A percentile compares a stretch with the other conserved stretches of the same genome.
Evolutionary conservation across 352 stramenopile species (phyloP).

Genomic region (Aphanomyces euteiches): DNA sequence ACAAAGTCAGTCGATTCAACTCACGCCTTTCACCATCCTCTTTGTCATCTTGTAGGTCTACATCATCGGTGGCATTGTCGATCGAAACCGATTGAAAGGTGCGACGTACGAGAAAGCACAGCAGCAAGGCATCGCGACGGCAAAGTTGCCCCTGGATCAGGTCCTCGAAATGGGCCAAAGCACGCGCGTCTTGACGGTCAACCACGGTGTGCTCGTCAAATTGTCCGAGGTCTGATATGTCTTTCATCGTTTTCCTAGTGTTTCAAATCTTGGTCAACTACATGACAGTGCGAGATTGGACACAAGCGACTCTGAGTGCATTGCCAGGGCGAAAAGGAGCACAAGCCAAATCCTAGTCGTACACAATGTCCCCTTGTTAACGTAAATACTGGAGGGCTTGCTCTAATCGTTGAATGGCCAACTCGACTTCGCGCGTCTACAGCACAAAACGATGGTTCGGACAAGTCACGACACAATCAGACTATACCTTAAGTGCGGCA

Average conservation of each 20-base stretch:
- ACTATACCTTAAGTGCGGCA: conserved; percentile 66
- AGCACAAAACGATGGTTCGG: background rate
- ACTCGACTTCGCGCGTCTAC: conserved; percentile 76
- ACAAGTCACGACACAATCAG: background rate
- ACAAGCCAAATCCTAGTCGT: conserved; percentile 43
- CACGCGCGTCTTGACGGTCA: conserved; percentile 84
- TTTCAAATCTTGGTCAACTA: conserved; percentile 79
- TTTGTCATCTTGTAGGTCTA: conserved; percentile 64
- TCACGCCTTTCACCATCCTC: background rate
- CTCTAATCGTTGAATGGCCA: conserved; percentile 71
- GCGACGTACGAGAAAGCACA: conserved; percentile 90
- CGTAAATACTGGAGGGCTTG: conserved; percentile 65
- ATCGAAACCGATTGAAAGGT: conserved; percentile 95
- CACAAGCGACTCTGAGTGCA: conserved; percentile 57
- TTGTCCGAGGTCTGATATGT: background rate
- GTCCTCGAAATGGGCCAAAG: conserved; percentile 64
- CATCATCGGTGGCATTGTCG: conserved; percentile 96
- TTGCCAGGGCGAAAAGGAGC: conserved; percentile 68
- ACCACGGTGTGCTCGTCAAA: conserved; percentile 53
- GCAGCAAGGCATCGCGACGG: conserved; percentile 86
- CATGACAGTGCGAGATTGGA: conserved; percentile 66
- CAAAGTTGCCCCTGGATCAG: conserved; percentile 88
- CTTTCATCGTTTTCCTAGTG: conserved; percentile 39
- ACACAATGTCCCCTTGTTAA: conserved; percentile 37
- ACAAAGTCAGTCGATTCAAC: conserved; percentile 49